Evolutionary conservation across 78 protist species (phyloP), one percentile per base, ranked within the genome.

Genomic region (Polysphondylium violaceum): DNA sequence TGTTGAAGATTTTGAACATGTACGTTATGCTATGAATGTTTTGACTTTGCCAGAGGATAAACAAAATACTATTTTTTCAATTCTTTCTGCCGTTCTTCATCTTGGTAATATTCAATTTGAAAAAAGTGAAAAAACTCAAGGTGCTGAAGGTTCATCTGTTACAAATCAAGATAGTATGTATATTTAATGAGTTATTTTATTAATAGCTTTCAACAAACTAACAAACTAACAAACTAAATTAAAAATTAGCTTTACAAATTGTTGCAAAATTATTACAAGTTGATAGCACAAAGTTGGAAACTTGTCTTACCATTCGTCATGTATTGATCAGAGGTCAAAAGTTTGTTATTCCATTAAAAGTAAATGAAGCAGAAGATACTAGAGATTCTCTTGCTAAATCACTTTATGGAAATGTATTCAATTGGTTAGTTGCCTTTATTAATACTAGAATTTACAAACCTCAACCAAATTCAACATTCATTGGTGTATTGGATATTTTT

Each of bases 401-500:
- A 51, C 7, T 97, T n/a, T 97, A 97, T 92, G 94, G 93, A 43
- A 69, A 83, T 63, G 68, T 87, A 12, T 97, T 97, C 56, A 86
- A 78, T 43, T 86, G 96, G 94, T 50, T 96, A 9, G 96, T 95
- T 23, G 67, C 78, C 9, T 68, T 90, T 56, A 83, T 96, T 69
- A 95, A 95, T 53, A 43, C 75, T 19, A 31, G 74, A 63, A 88
- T 60, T 73, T 79, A 69, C 65, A 81, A 93, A 67, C 90, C 90
- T 43, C 79, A 83, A 69, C 38, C 64, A 19, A 83, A 83, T 69
- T 53, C 71, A 25, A 72, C 81, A 17, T 94, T 86, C 64, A 94
- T 95, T 63, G 98, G 98, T 64, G 92, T 97, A 19, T 51, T 97
- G 58, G 98, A 97, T 85, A 97, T 97, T 60, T 95, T 95, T 59